Conservation (phyloP, 768 basidiomycete genomes). For the Rhodosporidiobolus odoratus region DNA sequence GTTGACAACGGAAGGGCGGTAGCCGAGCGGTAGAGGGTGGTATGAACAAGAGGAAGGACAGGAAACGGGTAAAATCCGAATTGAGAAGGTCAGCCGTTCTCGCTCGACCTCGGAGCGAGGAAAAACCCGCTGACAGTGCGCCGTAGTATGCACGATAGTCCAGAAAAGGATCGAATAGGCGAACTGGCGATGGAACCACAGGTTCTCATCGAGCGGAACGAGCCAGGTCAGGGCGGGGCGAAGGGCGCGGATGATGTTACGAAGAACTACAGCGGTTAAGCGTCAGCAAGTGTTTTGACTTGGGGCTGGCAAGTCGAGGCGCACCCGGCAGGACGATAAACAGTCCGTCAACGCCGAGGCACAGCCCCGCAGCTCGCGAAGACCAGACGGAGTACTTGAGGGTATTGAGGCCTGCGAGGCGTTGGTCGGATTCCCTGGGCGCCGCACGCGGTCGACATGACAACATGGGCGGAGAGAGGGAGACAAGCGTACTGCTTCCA, state of each 20-base stretch:
- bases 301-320: too few relatives aligned
- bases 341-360: constrained; percentile 77
- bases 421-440: constrained; percentile 50
- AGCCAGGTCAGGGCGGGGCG: constrained; percentile 74
- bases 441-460: neutral
- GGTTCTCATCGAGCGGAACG: constrained; percentile 88
- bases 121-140: constrained; percentile 56
- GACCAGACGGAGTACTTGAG: constrained; percentile 81
- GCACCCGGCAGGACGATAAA: constrained; percentile 72
- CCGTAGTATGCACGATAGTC: constrained; percentile 85
- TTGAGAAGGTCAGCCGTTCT: too few relatives aligned
- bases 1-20: neutral
- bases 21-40: neutral
- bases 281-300: too few relatives aligned
- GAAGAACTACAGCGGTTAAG: constrained; percentile 53
- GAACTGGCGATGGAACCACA: constrained; percentile 67
- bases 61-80: neutral
- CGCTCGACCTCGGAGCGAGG: neutral
- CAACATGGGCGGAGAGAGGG: neutral
- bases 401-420: constrained; percentile 68
- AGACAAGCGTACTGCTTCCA: constrained; percentile 24
- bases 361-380: constrained; percentile 85
- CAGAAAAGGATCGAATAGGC: constrained; percentile 92
- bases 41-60: constrained; percentile 37
- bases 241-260: constrained; percentile 76